phyloP scores from a whole-genome alignment of 106 monocot genomes.

The Dendrobium catenatum region DNA sequence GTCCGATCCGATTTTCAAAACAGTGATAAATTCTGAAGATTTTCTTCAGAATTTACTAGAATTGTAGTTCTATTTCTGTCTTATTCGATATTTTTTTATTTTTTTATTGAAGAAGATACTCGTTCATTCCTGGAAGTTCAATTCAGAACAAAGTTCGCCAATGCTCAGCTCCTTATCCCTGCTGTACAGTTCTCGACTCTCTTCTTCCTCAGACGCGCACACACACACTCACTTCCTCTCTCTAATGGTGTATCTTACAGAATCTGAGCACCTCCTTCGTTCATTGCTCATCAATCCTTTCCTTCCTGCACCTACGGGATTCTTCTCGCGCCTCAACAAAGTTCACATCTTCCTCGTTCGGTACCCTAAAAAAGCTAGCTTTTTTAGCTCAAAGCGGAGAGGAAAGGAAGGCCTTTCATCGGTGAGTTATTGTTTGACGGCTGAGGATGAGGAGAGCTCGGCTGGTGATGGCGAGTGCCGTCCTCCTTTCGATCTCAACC shows the following conservation, averaged over 20 bases:
- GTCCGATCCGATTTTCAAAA: too few species aligned
- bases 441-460: background rate
- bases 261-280: background rate
- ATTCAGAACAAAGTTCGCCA: too few species aligned
- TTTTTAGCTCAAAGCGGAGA: background rate
- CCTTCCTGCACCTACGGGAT: background rate
- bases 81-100: too few species aligned
- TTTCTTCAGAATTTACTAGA: too few species aligned
- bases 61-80: too few species aligned
- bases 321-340: background rate
- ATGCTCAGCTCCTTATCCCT: too few species aligned
- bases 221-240: background rate
- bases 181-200: too few species aligned
- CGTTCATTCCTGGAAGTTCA: too few species aligned
- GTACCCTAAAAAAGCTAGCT: background rate
- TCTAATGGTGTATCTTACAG: background rate
- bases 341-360: background rate
- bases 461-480: constrained; percentile 15
- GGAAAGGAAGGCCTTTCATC: background rate
- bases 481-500: constrained; percentile 81
- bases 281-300: background rate
- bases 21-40: too few species aligned
- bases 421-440: background rate
- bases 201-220: too few species aligned
- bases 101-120: too few species aligned